A percentile compares a stretch with the other conserved stretches of the same genome.
phyloP scores from a whole-genome alignment of 352 stramenopile species.

The Phytophthora sansomeana region DNA sequence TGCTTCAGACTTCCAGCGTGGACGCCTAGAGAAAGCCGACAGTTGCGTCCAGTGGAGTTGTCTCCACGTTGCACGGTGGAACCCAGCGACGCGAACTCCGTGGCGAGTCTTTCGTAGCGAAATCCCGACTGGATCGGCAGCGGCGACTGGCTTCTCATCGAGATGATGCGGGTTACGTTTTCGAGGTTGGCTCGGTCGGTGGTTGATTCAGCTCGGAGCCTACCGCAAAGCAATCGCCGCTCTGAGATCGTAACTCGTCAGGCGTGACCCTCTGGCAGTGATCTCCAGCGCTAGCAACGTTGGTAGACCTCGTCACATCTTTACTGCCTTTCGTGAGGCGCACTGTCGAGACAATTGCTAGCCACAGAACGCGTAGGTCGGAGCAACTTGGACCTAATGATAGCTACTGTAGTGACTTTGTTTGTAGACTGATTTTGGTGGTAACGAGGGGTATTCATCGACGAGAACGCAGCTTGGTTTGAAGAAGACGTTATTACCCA shows the following conservation, averaged over 20 bases:
- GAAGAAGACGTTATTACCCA: no score
- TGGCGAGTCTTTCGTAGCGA: constrained; percentile 15
- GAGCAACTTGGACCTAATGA: no score
- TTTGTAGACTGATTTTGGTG: no score
- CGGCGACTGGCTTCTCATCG: constrained; percentile 1
- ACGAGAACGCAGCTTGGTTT: no score
- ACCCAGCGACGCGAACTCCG: background rate
- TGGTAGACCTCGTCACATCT: constrained; percentile 5
- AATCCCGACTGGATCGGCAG: background rate
- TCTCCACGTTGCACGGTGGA: constrained; percentile 13
- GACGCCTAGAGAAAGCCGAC: constrained; percentile 17
- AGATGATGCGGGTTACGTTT: background rate
- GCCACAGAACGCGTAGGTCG: background rate
- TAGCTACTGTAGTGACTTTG: no score
- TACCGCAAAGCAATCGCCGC: background rate
- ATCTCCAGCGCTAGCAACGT: background rate
- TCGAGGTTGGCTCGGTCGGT: no score
- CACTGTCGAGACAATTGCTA: background rate
- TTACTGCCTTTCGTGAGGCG: constrained; percentile 14
- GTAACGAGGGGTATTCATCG: no score
- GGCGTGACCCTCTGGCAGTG: constrained; percentile 9
- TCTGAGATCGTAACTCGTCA: no score
- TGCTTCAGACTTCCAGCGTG: constrained; percentile 9
- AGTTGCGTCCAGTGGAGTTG: constrained; percentile 23
- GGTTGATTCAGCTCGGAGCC: background rate